A percentile compares a stretch with the other conserved stretches of the same genome.
phyloP scores from a whole-genome alignment of 371 early-diverging fungal genomes.

The Smittium culicis region DNA sequence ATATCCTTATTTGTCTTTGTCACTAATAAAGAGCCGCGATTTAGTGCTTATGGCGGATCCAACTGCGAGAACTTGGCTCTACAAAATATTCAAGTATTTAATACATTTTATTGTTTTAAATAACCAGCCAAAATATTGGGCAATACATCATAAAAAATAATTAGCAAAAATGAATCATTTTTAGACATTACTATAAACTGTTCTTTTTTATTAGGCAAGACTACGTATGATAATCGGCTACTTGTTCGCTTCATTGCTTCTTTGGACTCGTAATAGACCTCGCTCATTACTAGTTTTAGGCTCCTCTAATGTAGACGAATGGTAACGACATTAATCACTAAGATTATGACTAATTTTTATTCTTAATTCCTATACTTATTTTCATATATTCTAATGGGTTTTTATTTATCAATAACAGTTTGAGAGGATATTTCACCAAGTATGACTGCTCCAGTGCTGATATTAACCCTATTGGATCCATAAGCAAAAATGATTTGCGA shows the following conservation, averaged over 20 bases:
- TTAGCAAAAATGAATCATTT: no score
- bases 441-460: constrained; percentile 97
- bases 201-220: constrained; percentile 47
- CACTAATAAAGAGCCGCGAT: constrained; percentile 65
- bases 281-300: constrained; percentile 83
- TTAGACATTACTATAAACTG: no score
- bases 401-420: constrained; percentile 15
- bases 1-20: constrained; percentile 57
- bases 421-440: constrained; percentile 94
- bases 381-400: constrained; percentile 28
- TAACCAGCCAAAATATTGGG: neutral
- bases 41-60: constrained; percentile 73
- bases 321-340: no score
- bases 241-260: constrained; percentile 84
- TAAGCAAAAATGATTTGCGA: constrained; percentile 80
- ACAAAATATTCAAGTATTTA: constrained; percentile 78
- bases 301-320: constrained; percentile 93
- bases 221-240: constrained; percentile 91
- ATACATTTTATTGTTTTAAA: neutral
- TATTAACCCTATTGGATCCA: constrained; percentile 91
- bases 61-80: constrained; percentile 81
- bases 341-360: no score
- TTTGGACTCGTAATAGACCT: constrained; percentile 65
- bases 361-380: no score
- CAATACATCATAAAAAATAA: no score